Conservation (phyloP, 306 rosid genomes). For the Dryas octopetala region DNA sequence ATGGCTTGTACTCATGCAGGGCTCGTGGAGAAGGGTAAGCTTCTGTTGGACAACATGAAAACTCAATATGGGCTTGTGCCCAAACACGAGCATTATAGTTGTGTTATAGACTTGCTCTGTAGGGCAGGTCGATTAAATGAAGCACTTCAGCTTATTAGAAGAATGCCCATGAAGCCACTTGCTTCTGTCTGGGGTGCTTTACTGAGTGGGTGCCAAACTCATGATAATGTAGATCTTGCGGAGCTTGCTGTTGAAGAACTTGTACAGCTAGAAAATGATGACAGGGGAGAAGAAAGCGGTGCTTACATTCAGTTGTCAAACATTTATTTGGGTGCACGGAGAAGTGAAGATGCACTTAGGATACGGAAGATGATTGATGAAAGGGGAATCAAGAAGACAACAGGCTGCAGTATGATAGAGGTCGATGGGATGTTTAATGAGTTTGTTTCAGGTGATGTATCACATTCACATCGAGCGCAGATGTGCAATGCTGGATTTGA, state of each 20-base stretch:
- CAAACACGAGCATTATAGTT: conserved; percentile 44
- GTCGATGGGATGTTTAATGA: conserved; percentile 42
- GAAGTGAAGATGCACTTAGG: conserved; percentile 41
- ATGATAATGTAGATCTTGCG: conserved; percentile 39
- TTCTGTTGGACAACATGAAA: conserved; percentile 32
- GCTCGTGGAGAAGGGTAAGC: conserved; percentile 36
- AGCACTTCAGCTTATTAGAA: conserved; percentile 35
- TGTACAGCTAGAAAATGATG: conserved; percentile 26
- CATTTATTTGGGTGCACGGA: conserved; percentile 39
- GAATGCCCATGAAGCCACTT: conserved; percentile 48
- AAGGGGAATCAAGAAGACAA: conserved; percentile 40
- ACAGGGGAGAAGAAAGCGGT: conserved; percentile 33
- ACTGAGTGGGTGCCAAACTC: conserved; percentile 35
- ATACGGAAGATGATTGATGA: conserved; percentile 39
- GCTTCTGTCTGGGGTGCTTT: conserved; percentile 59
- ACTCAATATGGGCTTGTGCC: conserved; percentile 35
- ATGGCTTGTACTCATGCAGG: conserved; percentile 45
- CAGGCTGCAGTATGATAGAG: conserved; percentile 46
- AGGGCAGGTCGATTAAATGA: conserved; percentile 38
- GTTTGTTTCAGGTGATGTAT: conserved; percentile 39
- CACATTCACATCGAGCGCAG: conserved; percentile 21
- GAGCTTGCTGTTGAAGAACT: conserved; percentile 44
- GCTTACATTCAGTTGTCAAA: conserved; percentile 47
- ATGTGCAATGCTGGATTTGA: conserved; percentile 26
- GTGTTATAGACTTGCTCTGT: conserved; percentile 43